phyloP scores from a whole-genome alignment of 306 rosid genomes.

The Dryas drummondii region DNA sequence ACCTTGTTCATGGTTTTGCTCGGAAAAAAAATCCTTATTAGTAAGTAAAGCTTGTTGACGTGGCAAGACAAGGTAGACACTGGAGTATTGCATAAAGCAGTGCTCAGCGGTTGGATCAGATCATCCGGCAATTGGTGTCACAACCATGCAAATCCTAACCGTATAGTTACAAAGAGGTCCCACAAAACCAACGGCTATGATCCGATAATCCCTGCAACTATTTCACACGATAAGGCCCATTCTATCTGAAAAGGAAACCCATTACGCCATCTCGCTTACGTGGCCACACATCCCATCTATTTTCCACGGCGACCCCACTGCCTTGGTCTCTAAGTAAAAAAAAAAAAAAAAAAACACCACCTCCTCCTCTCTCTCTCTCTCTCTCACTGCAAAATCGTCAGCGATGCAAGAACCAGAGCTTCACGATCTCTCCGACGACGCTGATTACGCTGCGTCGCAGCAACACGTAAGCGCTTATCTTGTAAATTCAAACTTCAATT shows the following conservation, averaged over 20 bases:
- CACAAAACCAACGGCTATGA: not conserved
- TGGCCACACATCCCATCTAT: not conserved
- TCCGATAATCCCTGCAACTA: not conserved
- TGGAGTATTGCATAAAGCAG: too few species aligned
- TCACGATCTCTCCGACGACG: constrained; percentile 93
- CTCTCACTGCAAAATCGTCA: constrained; percentile 13
- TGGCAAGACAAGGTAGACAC: too few species aligned
- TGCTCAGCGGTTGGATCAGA: too few species aligned
- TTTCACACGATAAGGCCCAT: not conserved
- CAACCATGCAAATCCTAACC: too few species aligned
- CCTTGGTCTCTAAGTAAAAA: constrained; percentile 14
- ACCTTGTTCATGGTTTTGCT: too few species aligned
- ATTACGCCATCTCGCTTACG: not conserved
- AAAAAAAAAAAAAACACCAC: not conserved
- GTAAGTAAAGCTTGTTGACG: too few species aligned
- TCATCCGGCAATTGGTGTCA: too few species aligned
- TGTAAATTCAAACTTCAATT: not conserved
- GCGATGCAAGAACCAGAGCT: constrained; percentile 82
- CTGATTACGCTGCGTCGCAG: constrained; percentile 94
- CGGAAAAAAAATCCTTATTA: too few species aligned
- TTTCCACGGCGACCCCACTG: not conserved
- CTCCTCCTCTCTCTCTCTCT: not conserved
- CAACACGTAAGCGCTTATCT: constrained; percentile 54
- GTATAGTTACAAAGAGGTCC: too few species aligned
- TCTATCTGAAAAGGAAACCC: not conserved